These are phyloP conservation scores for Arachis hypogaea DNA, from an alignment of 306 rosid species.

Conservation along the genomic window DNA sequence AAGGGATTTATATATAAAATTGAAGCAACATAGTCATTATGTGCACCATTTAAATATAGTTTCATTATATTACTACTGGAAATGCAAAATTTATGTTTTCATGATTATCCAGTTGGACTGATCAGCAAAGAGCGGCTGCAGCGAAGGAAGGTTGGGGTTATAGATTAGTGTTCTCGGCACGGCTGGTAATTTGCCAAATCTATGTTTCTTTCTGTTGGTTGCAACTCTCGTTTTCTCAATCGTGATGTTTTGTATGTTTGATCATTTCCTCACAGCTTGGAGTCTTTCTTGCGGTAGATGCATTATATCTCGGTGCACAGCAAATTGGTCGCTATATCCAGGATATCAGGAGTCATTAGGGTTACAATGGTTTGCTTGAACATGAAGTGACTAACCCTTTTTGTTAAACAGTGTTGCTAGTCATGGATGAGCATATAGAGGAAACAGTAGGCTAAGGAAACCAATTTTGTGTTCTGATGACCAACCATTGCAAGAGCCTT, in stretches of 20 bases:
- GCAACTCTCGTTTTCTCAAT: slow-evolving; percentile 9
- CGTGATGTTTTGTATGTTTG: slow-evolving; percentile 23
- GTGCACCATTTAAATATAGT: slow-evolving; percentile 9
- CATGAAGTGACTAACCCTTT: not conserved
- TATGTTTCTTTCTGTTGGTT: not conserved
- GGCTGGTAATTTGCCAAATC: slow-evolving; percentile 63
- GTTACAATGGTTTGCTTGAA: slow-evolving; percentile 32
- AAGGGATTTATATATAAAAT: slow-evolving; percentile 13
- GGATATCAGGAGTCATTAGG: slow-evolving; percentile 68
- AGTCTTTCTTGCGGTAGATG: slow-evolving; percentile 68
- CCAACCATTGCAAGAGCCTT: slow-evolving; percentile 28
- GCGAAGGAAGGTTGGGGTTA: slow-evolving; percentile 92
- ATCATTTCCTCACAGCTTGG: slow-evolving; percentile 59
- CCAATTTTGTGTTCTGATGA: slow-evolving; percentile 38
- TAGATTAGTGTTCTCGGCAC: slow-evolving; percentile 81
- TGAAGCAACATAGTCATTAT: slow-evolving; percentile 12
- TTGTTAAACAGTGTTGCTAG: slow-evolving; percentile 25
- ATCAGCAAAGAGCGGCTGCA: slow-evolving; percentile 87
- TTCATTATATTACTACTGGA: slow-evolving; percentile 16
- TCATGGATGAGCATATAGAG: slow-evolving; percentile 30
- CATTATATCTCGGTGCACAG: slow-evolving; percentile 76
- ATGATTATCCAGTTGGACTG: slow-evolving; percentile 73
- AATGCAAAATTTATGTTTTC: slow-evolving; percentile 29
- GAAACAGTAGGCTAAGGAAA: slow-evolving; percentile 33
- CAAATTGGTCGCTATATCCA: slow-evolving; percentile 72